These are phyloP conservation scores for Globisporangium carolinianum DNA, from an alignment of 352 stramenopile species.

Conservation along the genomic window DNA sequence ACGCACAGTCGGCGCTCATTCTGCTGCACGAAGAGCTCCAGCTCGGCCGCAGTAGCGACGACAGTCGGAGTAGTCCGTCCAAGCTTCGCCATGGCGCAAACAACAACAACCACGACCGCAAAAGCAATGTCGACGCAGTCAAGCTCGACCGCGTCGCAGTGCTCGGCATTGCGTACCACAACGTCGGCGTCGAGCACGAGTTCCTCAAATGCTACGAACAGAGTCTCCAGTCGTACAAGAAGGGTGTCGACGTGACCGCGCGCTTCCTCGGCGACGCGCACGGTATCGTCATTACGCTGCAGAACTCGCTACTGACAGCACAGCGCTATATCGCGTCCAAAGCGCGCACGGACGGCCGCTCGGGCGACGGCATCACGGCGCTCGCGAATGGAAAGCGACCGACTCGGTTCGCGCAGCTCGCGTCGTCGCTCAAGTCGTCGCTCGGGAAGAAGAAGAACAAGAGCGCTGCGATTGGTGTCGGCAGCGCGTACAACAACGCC, in stretches of 20 bases:
- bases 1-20: constrained; percentile 90
- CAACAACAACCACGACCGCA: constrained; percentile 10
- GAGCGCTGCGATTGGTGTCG: too few relatives aligned
- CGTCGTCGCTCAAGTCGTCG: constrained; percentile 31
- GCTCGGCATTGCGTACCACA: constrained; percentile 93
- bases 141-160: constrained; percentile 89
- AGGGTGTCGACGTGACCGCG: constrained; percentile 85
- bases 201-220: constrained; percentile 92
- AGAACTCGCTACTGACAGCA: constrained; percentile 86
- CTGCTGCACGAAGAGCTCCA: constrained; percentile 91
- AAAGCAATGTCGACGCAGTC: constrained; percentile 18
- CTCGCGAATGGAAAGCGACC: constrained; percentile 12
- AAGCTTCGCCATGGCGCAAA: constrained; percentile 7
- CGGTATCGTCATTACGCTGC: constrained; percentile 88
- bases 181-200: constrained; percentile 93
- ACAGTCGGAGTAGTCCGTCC: constrained; percentile 4
- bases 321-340: constrained; percentile 50
- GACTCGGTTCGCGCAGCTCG: constrained; percentile 24
- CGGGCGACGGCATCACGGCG: constrained; percentile 50
- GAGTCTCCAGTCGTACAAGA: constrained; percentile 88
- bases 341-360: constrained; percentile 29
- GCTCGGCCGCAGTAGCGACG: constrained; percentile 13
- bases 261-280: constrained; percentile 85
- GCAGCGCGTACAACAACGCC: neutral
- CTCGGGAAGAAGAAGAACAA: constrained; percentile 31